phyloP scores from a whole-genome alignment of 805 yeast genomes.

The Suhomyces sp. region DNA sequence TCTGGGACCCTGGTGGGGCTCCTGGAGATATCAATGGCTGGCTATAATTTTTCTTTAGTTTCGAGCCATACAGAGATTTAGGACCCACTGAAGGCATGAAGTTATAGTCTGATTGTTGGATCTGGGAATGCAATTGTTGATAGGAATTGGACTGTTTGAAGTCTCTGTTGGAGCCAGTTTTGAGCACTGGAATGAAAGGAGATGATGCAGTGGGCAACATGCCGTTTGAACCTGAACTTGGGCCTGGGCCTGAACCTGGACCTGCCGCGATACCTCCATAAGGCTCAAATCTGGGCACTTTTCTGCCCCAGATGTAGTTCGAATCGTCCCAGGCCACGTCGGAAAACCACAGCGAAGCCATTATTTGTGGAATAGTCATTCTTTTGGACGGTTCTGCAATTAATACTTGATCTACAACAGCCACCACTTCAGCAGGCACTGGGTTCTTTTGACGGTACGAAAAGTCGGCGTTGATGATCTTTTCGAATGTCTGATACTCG shows the following conservation, averaged over 20 bases:
- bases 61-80: constrained; percentile 31
- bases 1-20: not conserved
- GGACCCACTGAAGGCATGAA: constrained; percentile 31
- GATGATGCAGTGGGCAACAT: constrained; percentile 1
- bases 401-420: constrained; percentile 31
- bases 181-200: constrained; percentile 21
- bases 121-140: constrained; percentile 40
- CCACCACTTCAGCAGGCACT: constrained; percentile 27
- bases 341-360: constrained; percentile 34
- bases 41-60: constrained; percentile 22
- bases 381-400: constrained; percentile 32
- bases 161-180: constrained; percentile 36
- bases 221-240: not conserved
- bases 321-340: constrained; percentile 41
- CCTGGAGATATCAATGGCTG: not conserved
- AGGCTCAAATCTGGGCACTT: constrained; percentile 29
- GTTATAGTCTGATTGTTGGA: constrained; percentile 33
- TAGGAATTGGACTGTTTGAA: constrained; percentile 36
- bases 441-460: constrained; percentile 35
- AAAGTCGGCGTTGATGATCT: constrained; percentile 76
- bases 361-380: constrained; percentile 32
- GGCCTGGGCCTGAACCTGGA: not conserved
- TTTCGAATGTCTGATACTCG: constrained; percentile 84
- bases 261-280: constrained; percentile 7
- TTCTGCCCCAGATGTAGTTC: constrained; percentile 35